phyloP scores from a whole-genome alignment of 2,329 filamentous ascomycete species.

The Grosmannia huntii region DNA sequence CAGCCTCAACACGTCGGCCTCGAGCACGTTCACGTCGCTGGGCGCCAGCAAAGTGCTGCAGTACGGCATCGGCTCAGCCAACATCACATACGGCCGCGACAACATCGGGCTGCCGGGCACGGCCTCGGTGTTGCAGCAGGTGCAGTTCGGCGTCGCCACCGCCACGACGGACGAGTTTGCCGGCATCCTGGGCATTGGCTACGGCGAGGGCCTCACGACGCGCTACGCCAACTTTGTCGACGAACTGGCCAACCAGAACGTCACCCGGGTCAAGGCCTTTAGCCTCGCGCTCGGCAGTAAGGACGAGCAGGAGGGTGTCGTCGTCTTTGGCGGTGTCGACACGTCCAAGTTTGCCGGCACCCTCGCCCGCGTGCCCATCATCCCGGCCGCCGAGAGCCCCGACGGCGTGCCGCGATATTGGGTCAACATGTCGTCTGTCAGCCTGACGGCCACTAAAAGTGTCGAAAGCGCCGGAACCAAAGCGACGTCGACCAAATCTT shows the following conservation, averaged over 20 bases:
- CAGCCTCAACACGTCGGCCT: slow-evolving; percentile 28
- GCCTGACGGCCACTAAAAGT: slow-evolving; percentile 16
- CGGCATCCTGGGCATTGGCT: slow-evolving; percentile 65
- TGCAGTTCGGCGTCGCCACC: slow-evolving; percentile 56
- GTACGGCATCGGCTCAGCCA: slow-evolving; percentile 39
- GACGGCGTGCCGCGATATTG: slow-evolving; percentile 41
- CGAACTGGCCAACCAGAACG: slow-evolving; percentile 33
- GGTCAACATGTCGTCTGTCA: slow-evolving; percentile 33
- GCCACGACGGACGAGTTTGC: slow-evolving; percentile 32
- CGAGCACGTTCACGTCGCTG: slow-evolving; percentile 24
- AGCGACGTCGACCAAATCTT: too few species aligned
- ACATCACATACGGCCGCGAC: slow-evolving; percentile 37
- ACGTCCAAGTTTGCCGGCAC: slow-evolving; percentile 48
- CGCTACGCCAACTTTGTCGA: slow-evolving; percentile 39
- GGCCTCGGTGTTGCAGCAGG: slow-evolving; percentile 28
- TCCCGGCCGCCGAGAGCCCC: slow-evolving; percentile 39
- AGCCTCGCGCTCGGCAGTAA: slow-evolving; percentile 53
- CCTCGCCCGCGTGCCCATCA: slow-evolving; percentile 48
- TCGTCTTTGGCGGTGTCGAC: slow-evolving; percentile 58
- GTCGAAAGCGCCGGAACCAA: not conserved
- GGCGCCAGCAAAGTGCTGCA: slow-evolving; percentile 25
- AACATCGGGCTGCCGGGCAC: slow-evolving; percentile 29
- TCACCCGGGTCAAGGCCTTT: slow-evolving; percentile 49
- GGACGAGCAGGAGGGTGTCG: slow-evolving; percentile 44
- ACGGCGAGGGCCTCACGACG: slow-evolving; percentile 35